These are phyloP conservation scores for Kwoniella bestiolae DNA, from an alignment of 768 basidiomycete species.

Conservation along the genomic window DNA sequence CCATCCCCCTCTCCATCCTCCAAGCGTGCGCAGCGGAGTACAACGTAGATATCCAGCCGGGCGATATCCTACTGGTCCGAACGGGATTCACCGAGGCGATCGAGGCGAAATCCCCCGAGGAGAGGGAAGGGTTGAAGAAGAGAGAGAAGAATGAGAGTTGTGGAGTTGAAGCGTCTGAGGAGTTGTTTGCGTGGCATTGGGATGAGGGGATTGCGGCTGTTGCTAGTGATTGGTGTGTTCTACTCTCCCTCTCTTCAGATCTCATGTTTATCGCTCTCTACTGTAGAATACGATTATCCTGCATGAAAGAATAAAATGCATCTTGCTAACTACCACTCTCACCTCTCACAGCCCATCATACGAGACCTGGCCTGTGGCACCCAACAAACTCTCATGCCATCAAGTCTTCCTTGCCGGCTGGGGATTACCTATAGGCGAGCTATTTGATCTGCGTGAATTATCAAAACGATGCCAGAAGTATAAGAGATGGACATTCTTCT, in stretches of 20 bases:
- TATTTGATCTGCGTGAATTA: conserved; percentile 34
- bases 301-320: too few species aligned
- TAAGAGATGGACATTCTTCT: conserved; percentile 38
- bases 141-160: conserved; percentile 5
- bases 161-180: conserved; percentile 27
- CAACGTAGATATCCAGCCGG: conserved; percentile 3
- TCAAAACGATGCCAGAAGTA: conserved; percentile 22
- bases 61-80: conserved; percentile 36
- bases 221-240: conserved; percentile 20
- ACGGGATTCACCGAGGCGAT: conserved; percentile 38
- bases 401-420: conserved; percentile 36
- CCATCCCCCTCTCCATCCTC: conserved; percentile 25
- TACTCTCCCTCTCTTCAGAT: too few species aligned
- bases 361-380: conserved; percentile 22
- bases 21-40: conserved; percentile 20
- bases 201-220: conserved; percentile 39
- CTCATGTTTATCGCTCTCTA: neutral
- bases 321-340: neutral
- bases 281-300: neutral
- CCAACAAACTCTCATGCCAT: conserved; percentile 5
- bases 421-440: conserved; percentile 42
- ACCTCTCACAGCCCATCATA: conserved; percentile 27
- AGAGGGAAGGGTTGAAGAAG: conserved; percentile 5
- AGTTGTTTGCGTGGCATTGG: conserved; percentile 41
- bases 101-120: neutral